Evolutionary conservation across 176 grass and related monocot genomes (phyloP), one percentile per base, ranked within the genome.

Genomic region (Oryza longistaminata): DNA sequence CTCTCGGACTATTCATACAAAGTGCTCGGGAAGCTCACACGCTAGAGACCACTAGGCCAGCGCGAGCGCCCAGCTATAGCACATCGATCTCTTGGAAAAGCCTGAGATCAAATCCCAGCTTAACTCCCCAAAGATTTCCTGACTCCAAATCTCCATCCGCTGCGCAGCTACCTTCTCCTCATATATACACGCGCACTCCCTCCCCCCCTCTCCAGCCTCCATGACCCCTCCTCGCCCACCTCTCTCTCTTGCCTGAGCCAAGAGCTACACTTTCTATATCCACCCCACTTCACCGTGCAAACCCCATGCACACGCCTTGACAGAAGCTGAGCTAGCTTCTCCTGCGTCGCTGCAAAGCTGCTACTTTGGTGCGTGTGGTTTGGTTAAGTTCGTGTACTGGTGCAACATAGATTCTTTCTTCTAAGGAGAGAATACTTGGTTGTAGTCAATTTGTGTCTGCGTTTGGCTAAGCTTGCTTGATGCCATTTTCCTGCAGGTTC

Each of bases 131-230:
- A 88, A 87, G 81, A 84, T 93, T 75, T 87, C 81, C 91, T 90
- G 91, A 82, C 81, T 86, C 67, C 75, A 90, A 73, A 93, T 86
- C 91, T 90, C 69, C 82, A 45, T 82, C 49, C 31, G 73, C 79
- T 65, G 73, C 86, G 79, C 86, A 76, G 79, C 81, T 84, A 9
- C 53, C 53, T 58, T 58, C 53, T 80, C 81, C 68, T 69, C 81
- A 45, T 73, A 50, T 27, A 46, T 25, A 65, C 33, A 65, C 43
- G 11, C 84, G 11, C 84, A 5, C 67, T 74, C 53, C 53, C 58
- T 62, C n/a, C 44, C 44, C 44, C 82, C 85, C 21, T 19, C 21
- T 19, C 19, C 21, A 55, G 31, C 79, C 61, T 81, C 45, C 71
- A 45, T 75, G 61, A 64, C 27, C 81, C 70, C 81, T 82, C 74